Conservation (phyloP, 164 flowering plant genomes). For the Cinnamomum micranthum region DNA sequence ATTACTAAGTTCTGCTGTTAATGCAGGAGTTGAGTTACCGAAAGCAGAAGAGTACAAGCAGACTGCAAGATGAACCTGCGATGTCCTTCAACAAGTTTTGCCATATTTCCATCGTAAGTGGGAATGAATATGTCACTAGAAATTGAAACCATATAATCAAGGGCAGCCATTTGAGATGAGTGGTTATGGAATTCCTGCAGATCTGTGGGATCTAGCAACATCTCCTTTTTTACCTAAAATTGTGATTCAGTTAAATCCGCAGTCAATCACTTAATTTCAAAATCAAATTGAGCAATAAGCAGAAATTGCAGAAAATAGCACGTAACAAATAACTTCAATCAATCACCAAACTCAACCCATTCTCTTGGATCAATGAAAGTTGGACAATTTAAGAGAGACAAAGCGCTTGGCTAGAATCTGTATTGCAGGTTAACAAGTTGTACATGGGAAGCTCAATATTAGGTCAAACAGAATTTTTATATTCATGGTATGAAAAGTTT, state of each 20-base stretch:
- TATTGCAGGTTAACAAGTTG: too few relatives aligned
- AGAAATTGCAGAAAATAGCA: background rate
- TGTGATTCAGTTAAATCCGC: background rate
- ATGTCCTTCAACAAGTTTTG: conserved; percentile 94
- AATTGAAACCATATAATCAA: conserved; percentile 86
- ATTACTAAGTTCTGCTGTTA: background rate
- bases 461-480: too few relatives aligned
- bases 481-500: too few relatives aligned
- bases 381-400: background rate
- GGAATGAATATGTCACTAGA: conserved; percentile 85
- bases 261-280: background rate
- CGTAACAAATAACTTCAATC: background rate
- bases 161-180: conserved; percentile 99
- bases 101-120: conserved; percentile 98
- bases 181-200: conserved; percentile 76
- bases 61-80: conserved; percentile 57
- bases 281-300: background rate
- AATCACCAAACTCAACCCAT: background rate
- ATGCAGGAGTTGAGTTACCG: background rate
- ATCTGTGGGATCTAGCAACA: conserved; percentile 64
- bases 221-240: conserved; percentile 83
- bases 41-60: background rate
- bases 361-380: background rate
- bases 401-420: too few relatives aligned
- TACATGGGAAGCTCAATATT: too few relatives aligned